phyloP scores from a whole-genome alignment of 2,329 filamentous ascomycete genomes.

The Colletotrichum sp. region DNA sequence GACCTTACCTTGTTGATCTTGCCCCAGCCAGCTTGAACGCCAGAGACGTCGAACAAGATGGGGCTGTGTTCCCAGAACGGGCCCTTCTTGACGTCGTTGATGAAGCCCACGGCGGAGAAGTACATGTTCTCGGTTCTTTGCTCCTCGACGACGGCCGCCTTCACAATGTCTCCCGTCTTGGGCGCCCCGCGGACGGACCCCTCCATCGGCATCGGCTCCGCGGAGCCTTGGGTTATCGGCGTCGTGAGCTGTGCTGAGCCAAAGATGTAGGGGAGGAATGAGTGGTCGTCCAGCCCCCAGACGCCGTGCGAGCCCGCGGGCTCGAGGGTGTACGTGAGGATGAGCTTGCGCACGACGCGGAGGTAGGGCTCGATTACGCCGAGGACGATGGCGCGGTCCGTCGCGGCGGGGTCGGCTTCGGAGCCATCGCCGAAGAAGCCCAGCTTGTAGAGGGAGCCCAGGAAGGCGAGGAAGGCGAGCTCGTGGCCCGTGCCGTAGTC shows the following conservation, averaged over 20 bases:
- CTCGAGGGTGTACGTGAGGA: slow-evolving; percentile 90
- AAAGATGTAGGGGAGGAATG: slow-evolving; percentile 92
- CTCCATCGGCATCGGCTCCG: slow-evolving; percentile 73
- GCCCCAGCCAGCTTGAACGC: slow-evolving; percentile 91
- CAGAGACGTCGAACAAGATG: slow-evolving; percentile 92
- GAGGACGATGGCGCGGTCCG: slow-evolving; percentile 82
- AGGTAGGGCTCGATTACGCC: slow-evolving; percentile 87
- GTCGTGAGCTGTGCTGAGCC: slow-evolving; percentile 90
- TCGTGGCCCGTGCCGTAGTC: slow-evolving; percentile 98
- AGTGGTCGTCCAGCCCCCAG: slow-evolving; percentile 98
- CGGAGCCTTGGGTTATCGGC: slow-evolving; percentile 66
- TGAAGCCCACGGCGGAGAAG: slow-evolving; percentile 95
- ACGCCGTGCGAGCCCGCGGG: slow-evolving; percentile 96
- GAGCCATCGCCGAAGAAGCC: slow-evolving; percentile 64
- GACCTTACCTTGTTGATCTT: slow-evolving; percentile 85
- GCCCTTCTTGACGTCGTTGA: slow-evolving; percentile 94
- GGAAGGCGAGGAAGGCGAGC: slow-evolving; percentile 90
- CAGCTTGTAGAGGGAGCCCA: slow-evolving; percentile 91
- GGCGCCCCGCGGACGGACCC: slow-evolving; percentile 78
- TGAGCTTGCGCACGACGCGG: slow-evolving; percentile 80
- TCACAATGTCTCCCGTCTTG: slow-evolving; percentile 72
- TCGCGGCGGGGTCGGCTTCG: slow-evolving; percentile 42
- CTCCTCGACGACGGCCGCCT: slow-evolving; percentile 66
- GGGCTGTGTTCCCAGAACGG: slow-evolving; percentile 97
- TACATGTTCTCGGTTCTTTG: slow-evolving; percentile 81